Evolutionary conservation across 2,329 filamentous ascomycete species (phyloP).

Genomic region (Fusarium sp.): DNA sequence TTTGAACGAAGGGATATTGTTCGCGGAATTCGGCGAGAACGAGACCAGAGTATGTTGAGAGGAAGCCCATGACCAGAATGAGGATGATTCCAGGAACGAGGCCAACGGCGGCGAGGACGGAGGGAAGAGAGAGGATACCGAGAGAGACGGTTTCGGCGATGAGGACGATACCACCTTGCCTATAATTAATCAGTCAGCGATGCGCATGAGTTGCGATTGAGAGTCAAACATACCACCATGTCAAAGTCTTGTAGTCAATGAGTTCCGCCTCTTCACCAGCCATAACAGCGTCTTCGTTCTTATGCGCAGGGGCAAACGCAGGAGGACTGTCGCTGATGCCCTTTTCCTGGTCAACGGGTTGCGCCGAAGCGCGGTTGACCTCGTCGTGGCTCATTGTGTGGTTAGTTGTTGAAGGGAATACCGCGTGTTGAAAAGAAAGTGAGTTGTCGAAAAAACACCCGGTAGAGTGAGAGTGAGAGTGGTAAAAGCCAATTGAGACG

Average conservation of each 20-base stretch:
- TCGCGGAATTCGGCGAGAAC: conserved; percentile 76
- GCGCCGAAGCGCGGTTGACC: not conserved
- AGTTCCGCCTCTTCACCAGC: conserved; percentile 37
- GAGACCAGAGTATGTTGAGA: conserved; percentile 74
- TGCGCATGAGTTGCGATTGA: not conserved
- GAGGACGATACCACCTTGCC: conserved; percentile 60
- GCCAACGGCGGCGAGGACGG: conserved; percentile 77
- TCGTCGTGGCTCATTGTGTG: conserved; percentile 11
- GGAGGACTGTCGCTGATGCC: not conserved
- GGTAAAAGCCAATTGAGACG: not conserved
- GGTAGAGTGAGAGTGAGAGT: not conserved
- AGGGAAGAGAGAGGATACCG: conserved; percentile 78
- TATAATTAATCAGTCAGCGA: conserved; percentile 26
- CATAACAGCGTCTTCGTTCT: conserved; percentile 4
- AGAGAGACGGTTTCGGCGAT: conserved; percentile 61
- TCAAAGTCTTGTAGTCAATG: conserved; percentile 55
- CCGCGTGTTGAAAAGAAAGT: conserved; percentile 2
- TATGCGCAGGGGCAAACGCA: not conserved
- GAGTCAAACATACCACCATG: conserved; percentile 52
- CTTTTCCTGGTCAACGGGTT: conserved; percentile 21
- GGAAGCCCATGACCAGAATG: conserved; percentile 73
- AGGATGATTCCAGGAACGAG: conserved; percentile 79
- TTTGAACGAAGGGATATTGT: conserved; percentile 74
- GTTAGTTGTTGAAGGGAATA: not conserved
- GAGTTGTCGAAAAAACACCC: not conserved